A percentile compares a stretch with the other conserved stretches of the same genome.
Evolutionary conservation across 805 yeast species (phyloP).

Genomic region (Barnettozyma siamensis): DNA sequence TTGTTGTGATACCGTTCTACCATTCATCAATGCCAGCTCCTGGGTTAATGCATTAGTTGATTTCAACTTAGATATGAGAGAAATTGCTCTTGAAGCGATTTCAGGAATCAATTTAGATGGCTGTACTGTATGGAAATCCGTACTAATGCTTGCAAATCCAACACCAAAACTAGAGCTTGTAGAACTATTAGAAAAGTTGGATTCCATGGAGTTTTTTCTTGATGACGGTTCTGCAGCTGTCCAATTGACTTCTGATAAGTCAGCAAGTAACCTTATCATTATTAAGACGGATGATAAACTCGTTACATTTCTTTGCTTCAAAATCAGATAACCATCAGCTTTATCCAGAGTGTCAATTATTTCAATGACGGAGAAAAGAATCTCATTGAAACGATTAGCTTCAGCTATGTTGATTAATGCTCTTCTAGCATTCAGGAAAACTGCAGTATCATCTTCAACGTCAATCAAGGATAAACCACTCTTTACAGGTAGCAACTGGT

Average conservation of each 20-base stretch:
- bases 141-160: slow-evolving; percentile 29
- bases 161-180: slow-evolving; percentile 20
- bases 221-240: slow-evolving; percentile 25
- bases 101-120: slow-evolving; percentile 27
- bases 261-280: slow-evolving; percentile 35
- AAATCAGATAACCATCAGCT: slow-evolving; percentile 20
- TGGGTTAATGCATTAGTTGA: slow-evolving; percentile 28
- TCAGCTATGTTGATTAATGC: slow-evolving; percentile 29
- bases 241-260: slow-evolving; percentile 36
- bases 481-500: slow-evolving; percentile 30
- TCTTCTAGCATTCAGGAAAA: slow-evolving; percentile 29
- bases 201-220: slow-evolving; percentile 21
- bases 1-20: slow-evolving; percentile 14
- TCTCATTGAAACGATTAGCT: slow-evolving; percentile 26
- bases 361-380: slow-evolving; percentile 23
- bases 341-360: slow-evolving; percentile 26
- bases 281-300: slow-evolving; percentile 32
- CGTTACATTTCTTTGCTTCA: slow-evolving; percentile 23
- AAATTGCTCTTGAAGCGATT: slow-evolving; percentile 26
- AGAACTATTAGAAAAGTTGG: slow-evolving; percentile 17
- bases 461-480: slow-evolving; percentile 31
- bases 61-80: slow-evolving; percentile 26
- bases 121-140: slow-evolving; percentile 29
- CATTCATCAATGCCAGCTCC: slow-evolving; percentile 28
- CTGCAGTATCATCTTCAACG: slow-evolving; percentile 29